Base-by-base conservation (phyloP, 257 asterid species). In the Haberlea rhodopensis region DNA sequence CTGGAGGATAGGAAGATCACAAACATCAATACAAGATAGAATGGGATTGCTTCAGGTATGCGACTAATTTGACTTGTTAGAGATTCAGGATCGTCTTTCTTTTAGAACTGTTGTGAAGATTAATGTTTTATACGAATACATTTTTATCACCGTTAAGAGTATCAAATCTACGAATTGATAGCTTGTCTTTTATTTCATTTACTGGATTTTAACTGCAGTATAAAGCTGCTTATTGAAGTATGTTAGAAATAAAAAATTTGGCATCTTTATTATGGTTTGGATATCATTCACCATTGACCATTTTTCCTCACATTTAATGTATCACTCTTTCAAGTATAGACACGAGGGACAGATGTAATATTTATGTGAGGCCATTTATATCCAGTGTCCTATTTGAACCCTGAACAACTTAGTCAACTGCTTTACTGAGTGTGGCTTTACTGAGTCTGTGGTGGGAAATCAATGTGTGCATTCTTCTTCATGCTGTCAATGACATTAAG, bases 1-100 rank as follows among this genome's bases (percentile, higher is more conserved):
- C 82, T 92, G 98, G 98, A 87, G 97, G 76, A 92, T 89, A 89
- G 97, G 96, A 69, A 81, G 77, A 73, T 89, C 96, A 26, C 98
- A 92, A 76, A 84, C 97, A 26, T 85, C 97, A 40, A 89, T 89
- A 76, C 98, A 87, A 79, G 98, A 92, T 74, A 82, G 98, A 75
- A 72, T 85, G 91, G 98, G 98, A 70, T 76, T 89, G 80, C 97
- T 92, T 82, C 98, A 92, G 97, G 98, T 91, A 34, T 60, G 62
- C 46, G n/a, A 23, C 49, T 59, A 60, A 57, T 24, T 62, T 56
- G 10, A 29, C 48, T 64, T 7, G 54, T 46, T 57, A 29, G 24
- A 15, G 56, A 13, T 67, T 63, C 59, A 27, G 65, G 24, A 46
- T 63, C 58, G 45, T 72, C 68, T 60, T 67, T 70, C 53, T 52